phyloP scores from a whole-genome alignment of 345 rosid genomes.

The Lepidium sativum region DNA sequence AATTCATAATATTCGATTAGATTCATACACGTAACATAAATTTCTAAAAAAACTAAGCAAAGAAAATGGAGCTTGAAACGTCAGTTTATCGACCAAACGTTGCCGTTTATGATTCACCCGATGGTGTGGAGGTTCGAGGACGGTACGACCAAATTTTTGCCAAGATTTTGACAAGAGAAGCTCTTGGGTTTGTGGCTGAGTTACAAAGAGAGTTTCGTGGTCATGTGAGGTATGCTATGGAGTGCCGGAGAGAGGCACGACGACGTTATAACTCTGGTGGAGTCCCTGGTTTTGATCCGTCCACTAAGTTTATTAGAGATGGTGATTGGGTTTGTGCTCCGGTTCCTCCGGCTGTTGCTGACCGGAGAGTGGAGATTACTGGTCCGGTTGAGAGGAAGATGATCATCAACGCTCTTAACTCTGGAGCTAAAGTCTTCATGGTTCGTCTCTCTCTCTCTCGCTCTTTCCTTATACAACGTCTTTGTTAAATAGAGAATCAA shows the following conservation, averaged over 20 bases:
- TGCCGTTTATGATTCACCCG: slow-evolving; percentile 45
- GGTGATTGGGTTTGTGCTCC: slow-evolving; percentile 62
- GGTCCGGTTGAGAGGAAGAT: slow-evolving; percentile 94
- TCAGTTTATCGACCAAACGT: slow-evolving; percentile 19
- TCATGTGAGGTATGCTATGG: slow-evolving; percentile 62
- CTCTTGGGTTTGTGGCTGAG: slow-evolving; percentile 69
- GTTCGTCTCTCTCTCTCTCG: slow-evolving; percentile 17
- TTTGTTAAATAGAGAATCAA: background rate
- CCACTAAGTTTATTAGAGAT: slow-evolving; percentile 63
- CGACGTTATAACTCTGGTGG: slow-evolving; percentile 48
- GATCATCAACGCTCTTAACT: slow-evolving; percentile 94
- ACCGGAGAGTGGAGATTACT: slow-evolving; percentile 77
- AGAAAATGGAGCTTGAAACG: slow-evolving; percentile 21
- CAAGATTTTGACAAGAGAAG: slow-evolving; percentile 59
- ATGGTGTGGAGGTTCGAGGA: slow-evolving; percentile 75
- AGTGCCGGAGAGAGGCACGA: slow-evolving; percentile 64
- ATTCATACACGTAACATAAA: background rate
- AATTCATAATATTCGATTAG: background rate
- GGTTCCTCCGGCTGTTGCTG: slow-evolving; percentile 67
- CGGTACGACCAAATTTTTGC: slow-evolving; percentile 56
- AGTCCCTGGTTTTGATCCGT: slow-evolving; percentile 70
- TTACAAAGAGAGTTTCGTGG: slow-evolving; percentile 71
- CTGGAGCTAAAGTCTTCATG: slow-evolving; percentile 96
- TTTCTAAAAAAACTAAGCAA: background rate
- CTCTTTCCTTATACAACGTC: background rate